Conservation (phyloP, 2,329 filamentous ascomycete species). For the Xylaria sp. region DNA sequence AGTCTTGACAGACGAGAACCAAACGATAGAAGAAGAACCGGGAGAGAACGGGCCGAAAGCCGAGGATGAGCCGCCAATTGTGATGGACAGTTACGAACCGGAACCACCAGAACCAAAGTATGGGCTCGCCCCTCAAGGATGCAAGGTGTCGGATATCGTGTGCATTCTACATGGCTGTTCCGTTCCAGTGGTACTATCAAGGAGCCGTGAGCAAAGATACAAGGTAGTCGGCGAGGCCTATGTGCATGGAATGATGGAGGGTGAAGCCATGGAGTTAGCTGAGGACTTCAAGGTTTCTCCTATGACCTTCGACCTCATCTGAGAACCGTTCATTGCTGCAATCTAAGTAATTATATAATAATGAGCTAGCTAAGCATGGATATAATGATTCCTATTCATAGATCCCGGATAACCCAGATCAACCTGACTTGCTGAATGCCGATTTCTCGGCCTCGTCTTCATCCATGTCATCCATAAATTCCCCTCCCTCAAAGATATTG, state of each 20-base stretch:
- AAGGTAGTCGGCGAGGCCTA: constrained; percentile 14
- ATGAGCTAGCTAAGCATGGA: too few species aligned
- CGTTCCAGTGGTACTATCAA: constrained; percentile 12
- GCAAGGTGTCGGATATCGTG: constrained; percentile 8
- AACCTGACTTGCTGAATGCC: neutral
- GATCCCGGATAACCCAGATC: neutral
- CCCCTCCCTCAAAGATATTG: neutral
- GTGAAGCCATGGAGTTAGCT: constrained; percentile 16
- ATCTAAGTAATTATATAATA: too few species aligned
- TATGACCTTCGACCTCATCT: too few species aligned
- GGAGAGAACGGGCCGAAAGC: neutral
- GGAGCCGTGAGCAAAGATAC: neutral
- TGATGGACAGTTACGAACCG: neutral
- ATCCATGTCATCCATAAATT: constrained; percentile 9
- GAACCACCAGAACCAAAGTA: constrained; percentile 7
- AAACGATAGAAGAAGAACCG: neutral
- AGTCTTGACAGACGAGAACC: neutral
- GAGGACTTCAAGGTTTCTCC: too few species aligned
- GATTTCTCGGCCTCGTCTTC: constrained; percentile 2
- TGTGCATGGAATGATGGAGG: constrained; percentile 21
- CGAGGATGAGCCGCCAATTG: neutral
- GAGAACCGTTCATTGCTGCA: too few species aligned
- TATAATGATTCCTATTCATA: too few species aligned
- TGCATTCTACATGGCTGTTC: constrained; percentile 14
- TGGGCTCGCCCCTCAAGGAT: constrained; percentile 15